Conservation (phyloP, 176 grass and related monocot species). For the Aechmea fasciata region DNA sequence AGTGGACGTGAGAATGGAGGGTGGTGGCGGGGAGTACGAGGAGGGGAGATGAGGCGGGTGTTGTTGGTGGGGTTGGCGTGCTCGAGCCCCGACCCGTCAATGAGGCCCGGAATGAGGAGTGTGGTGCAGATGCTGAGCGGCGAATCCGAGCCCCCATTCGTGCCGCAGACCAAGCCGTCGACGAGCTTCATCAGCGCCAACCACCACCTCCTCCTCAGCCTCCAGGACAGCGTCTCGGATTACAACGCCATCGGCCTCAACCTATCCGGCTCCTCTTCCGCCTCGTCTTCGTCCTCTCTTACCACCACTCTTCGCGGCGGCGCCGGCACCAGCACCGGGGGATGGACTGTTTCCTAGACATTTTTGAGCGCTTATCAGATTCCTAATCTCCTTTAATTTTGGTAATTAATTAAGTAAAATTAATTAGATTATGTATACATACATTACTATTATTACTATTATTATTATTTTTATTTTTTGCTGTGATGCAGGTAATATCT, state of each 20-base stretch:
- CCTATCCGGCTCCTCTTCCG: constrained; percentile 33
- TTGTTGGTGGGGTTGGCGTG: constrained; percentile 70
- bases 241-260: constrained; percentile 74
- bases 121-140: constrained; percentile 87
- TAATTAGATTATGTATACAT: no score
- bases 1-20: constrained; percentile 40
- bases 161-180: constrained; percentile 52
- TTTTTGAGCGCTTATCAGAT: no score
- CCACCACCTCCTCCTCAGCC: constrained; percentile 64
- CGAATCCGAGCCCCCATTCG: constrained; percentile 77
- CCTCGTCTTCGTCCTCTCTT: constrained; percentile 46
- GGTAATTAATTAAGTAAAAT: no score
- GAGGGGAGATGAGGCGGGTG: constrained; percentile 48
- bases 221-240: constrained; percentile 95
- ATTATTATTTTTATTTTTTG: no score
- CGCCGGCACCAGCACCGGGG: constrained; percentile 18
- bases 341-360: background rate
- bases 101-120: constrained; percentile 58
- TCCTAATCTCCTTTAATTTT: no score
- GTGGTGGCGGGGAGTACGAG: constrained; percentile 33
- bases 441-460: no score
- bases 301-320: constrained; percentile 43
- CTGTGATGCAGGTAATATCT: no score
- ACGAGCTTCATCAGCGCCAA: constrained; percentile 72
- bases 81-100: constrained; percentile 55